A percentile compares a stretch with the other conserved stretches of the same genome.
Evolutionary conservation across 345 rosid species (phyloP).

Genomic region (Acer campestre): DNA sequence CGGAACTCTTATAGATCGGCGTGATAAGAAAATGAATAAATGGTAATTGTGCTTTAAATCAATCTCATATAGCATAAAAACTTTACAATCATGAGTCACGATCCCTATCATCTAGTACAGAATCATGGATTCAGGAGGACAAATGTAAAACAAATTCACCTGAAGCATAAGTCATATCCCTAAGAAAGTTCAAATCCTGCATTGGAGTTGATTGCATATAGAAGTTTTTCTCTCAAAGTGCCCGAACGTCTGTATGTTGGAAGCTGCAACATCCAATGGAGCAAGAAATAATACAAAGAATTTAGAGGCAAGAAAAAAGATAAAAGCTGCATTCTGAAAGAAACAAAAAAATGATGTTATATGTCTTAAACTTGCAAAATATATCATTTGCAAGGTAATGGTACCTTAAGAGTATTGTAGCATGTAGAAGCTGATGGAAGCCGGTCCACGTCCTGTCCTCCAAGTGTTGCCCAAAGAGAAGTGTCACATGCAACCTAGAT

Average conservation of each 20-base stretch:
- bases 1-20: background rate
- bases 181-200: slow-evolving; percentile 98
- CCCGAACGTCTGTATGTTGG: slow-evolving; percentile 89
- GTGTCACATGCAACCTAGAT: slow-evolving; percentile 82
- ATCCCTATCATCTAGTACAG: background rate
- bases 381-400: background rate
- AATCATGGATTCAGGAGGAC: slow-evolving; percentile 1
- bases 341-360: background rate
- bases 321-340: background rate
- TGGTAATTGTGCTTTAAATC: background rate
- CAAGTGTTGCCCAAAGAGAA: slow-evolving; percentile 87
- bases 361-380: background rate
- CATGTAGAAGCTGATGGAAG: slow-evolving; percentile 99
- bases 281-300: slow-evolving; percentile 12
- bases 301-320: slow-evolving; percentile 2
- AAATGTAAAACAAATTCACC: slow-evolving; percentile 28
- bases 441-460: slow-evolving; percentile 96
- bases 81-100: background rate
- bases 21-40: background rate
- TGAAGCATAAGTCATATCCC: slow-evolving; percentile 29
- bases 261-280: slow-evolving; percentile 63
- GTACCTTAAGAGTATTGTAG: slow-evolving; percentile 97
- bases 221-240: slow-evolving; percentile 89
- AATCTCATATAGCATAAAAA: background rate
- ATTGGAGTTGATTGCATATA: slow-evolving; percentile 90